Conservation (phyloP, 139 green algal species). For the Chlamydomonas eustigma region DNA sequence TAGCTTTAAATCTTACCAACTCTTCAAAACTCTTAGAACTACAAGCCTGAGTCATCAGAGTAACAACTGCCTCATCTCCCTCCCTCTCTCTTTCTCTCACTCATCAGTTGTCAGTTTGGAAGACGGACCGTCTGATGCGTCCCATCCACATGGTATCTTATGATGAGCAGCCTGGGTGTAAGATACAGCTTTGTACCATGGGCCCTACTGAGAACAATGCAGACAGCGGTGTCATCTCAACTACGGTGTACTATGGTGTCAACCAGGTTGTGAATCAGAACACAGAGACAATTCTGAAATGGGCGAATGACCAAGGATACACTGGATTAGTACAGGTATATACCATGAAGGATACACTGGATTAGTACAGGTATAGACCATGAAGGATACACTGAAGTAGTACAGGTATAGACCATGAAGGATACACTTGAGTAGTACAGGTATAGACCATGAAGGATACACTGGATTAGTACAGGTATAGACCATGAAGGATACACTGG, state of each 20-base stretch:
- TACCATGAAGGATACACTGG: too few species aligned
- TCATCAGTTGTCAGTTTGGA: conserved; percentile 43
- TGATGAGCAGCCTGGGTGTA: conserved; percentile 33
- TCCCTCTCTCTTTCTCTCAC: neutral
- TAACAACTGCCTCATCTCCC: too few species aligned
- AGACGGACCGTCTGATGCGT: conserved; percentile 40
- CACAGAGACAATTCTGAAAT: conserved; percentile 32
- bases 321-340: conserved; percentile 43
- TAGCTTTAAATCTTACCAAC: too few species aligned
- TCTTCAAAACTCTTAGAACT: too few species aligned
- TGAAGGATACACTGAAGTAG: too few species aligned
- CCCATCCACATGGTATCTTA: conserved; percentile 35
- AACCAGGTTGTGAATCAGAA: conserved; percentile 7
- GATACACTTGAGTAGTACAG: too few species aligned
- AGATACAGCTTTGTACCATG: conserved; percentile 16
- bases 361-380: too few species aligned
- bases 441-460: too few species aligned
- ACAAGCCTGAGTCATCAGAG: too few species aligned
- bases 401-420: too few species aligned
- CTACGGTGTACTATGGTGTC: conserved; percentile 24
- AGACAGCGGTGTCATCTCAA: neutral
- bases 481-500: too few species aligned
- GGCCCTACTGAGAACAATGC: neutral
- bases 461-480: too few species aligned
- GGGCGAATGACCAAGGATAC: conserved; percentile 43